Conservation (phyloP, 208 protist genomes). For the Porcisia hertigi region DNA sequence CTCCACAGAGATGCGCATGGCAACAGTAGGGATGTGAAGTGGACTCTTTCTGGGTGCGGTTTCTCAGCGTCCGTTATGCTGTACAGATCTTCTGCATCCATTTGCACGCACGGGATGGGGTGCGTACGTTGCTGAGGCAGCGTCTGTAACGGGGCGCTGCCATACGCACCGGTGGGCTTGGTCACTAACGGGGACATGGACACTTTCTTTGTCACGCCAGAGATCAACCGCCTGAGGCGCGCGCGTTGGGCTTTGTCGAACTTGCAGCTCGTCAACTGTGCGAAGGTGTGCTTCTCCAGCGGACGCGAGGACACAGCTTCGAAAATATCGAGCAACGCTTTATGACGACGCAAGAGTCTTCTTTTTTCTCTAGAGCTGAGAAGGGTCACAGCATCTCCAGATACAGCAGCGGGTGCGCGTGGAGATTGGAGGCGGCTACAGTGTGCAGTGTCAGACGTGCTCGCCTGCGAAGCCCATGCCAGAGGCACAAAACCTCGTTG, state of each 20-base stretch:
- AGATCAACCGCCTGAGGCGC: conserved; percentile 3
- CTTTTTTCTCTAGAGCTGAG: conserved; percentile 6
- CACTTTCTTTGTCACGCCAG: not conserved
- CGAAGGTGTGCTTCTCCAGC: conserved; percentile 20
- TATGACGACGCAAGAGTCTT: conserved; percentile 13
- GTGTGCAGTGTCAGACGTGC: not conserved
- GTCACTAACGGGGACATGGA: not conserved
- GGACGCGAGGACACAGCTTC: conserved; percentile 16
- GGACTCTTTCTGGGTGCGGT: not conserved
- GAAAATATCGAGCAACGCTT: conserved; percentile 14
- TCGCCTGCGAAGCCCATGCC: not conserved
- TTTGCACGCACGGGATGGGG: conserved; percentile 11
- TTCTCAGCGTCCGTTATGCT: not conserved
- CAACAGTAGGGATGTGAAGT: not conserved
- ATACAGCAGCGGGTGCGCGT: not conserved
- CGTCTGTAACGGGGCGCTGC: conserved; percentile 6
- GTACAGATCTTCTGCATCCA: conserved; percentile 20
- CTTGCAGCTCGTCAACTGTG: conserved; percentile 4
- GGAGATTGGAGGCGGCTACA: not conserved
- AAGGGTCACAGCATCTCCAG: not conserved
- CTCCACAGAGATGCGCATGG: not conserved
- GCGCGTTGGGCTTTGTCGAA: not conserved
- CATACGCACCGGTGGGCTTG: not conserved
- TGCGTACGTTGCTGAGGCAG: conserved; percentile 2
- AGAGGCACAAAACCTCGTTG: not conserved